Evolutionary conservation across 2,329 filamentous ascomycete species (phyloP).

Genomic region (Penicillium sp.): DNA sequence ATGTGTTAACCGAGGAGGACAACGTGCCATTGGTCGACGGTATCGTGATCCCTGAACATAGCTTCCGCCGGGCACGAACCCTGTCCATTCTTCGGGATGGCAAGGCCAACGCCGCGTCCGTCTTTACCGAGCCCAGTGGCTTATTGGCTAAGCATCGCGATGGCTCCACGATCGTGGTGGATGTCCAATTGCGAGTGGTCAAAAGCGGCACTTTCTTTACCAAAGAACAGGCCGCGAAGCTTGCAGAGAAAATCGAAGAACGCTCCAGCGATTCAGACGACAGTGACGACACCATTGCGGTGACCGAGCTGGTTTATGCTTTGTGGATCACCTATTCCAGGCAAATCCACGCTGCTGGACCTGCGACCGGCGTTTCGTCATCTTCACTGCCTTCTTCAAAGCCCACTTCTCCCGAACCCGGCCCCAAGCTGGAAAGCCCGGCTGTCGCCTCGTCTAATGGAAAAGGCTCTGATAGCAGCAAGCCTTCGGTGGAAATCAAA

Average conservation of each 20-base stretch:
- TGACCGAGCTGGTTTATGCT: slow-evolving; percentile 83
- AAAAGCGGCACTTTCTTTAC: slow-evolving; percentile 73
- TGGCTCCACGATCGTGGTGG: slow-evolving; percentile 86
- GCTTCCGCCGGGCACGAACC: slow-evolving; percentile 84
- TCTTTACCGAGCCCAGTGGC: slow-evolving; percentile 81
- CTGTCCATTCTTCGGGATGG: slow-evolving; percentile 81
- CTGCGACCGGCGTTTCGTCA: slow-evolving; percentile 54
- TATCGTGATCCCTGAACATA: slow-evolving; percentile 95
- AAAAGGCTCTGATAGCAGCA: slow-evolving; percentile 22
- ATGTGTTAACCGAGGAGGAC: slow-evolving; percentile 81
- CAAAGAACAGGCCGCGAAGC: slow-evolving; percentile 60
- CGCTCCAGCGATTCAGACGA: slow-evolving; percentile 53
- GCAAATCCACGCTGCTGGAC: slow-evolving; percentile 75
- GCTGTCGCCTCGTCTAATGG: slow-evolving; percentile 36
- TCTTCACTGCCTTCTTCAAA: slow-evolving; percentile 61
- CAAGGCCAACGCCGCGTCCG: slow-evolving; percentile 70
- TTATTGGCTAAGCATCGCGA: slow-evolving; percentile 84
- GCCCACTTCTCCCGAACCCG: slow-evolving; percentile 68
- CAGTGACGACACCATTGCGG: slow-evolving; percentile 44
- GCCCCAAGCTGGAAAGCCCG: slow-evolving; percentile 74
- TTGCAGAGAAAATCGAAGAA: slow-evolving; percentile 66
- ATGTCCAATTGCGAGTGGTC: slow-evolving; percentile 94
- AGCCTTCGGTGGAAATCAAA: slow-evolving; percentile 33
- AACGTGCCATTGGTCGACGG: slow-evolving; percentile 80
- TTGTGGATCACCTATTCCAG: slow-evolving; percentile 97